phyloP scores from a whole-genome alignment of 2,329 filamentous ascomycete species.

The Exophiala oligosperma region DNA sequence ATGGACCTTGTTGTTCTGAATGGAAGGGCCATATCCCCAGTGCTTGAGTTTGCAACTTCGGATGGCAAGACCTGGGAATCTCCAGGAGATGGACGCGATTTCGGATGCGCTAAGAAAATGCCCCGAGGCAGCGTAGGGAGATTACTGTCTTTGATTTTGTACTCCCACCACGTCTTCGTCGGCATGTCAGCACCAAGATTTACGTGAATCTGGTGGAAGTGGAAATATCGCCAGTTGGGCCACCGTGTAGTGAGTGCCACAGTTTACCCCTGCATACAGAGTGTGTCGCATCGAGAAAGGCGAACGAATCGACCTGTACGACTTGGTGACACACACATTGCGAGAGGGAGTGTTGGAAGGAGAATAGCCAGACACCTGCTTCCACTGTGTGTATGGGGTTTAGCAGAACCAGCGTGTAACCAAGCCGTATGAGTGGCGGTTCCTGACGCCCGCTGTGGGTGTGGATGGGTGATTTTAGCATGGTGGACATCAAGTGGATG shows the following conservation, averaged over 20 bases:
- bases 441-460: constrained; percentile 2
- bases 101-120: constrained; percentile 10
- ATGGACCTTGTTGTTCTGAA: no score
- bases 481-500: constrained; percentile 10
- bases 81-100: not conserved
- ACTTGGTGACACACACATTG: no score
- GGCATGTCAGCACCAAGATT: constrained; percentile 4
- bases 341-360: not conserved
- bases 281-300: not conserved
- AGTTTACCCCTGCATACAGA: not conserved
- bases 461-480: constrained; percentile 12
- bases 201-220: not conserved
- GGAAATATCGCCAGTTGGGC: no score
- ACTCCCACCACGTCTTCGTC: constrained; percentile 2
- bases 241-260: no score
- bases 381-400: not conserved
- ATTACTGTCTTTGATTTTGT: constrained; percentile 27
- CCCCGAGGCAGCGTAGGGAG: constrained; percentile 4
- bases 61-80: not conserved
- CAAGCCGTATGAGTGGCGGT: constrained; percentile 8
- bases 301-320: not conserved
- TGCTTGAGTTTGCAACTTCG: constrained; percentile 1
- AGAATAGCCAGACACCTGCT: not conserved
- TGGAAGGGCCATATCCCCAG: not conserved
- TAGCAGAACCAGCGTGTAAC: constrained; percentile 16